Percentiles rank a stretch among this genome's conserved stretches.
These are phyloP conservation scores for Penium margaritaceum DNA, from an alignment of 139 green algal genomes.

Conservation along the genomic window DNA sequence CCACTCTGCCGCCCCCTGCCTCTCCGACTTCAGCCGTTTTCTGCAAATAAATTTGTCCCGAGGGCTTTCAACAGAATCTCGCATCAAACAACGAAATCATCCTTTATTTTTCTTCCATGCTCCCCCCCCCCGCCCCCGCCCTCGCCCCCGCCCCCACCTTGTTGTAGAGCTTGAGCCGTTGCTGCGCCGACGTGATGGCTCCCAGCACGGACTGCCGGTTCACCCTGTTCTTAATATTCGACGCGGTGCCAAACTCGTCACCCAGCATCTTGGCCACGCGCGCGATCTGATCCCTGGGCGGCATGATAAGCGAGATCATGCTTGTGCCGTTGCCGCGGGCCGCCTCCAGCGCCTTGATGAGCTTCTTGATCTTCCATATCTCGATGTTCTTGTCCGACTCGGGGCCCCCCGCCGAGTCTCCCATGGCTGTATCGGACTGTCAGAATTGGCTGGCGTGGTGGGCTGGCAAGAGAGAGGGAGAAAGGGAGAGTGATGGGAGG, in stretches of 20 bases:
- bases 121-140: too few species aligned
- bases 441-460: too few species aligned
- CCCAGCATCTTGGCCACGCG: constrained; percentile 91
- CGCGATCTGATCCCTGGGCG: constrained; percentile 90
- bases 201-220: constrained; percentile 92
- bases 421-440: not conserved
- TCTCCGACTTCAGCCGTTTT: too few species aligned
- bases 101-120: too few species aligned
- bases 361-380: constrained; percentile 58
- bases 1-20: too few species aligned
- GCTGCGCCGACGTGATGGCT: constrained; percentile 94
- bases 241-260: constrained; percentile 95
- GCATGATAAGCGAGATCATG: constrained; percentile 98
- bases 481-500: too few species aligned
- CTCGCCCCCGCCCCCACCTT: too few species aligned
- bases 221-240: constrained; percentile 98
- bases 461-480: too few species aligned
- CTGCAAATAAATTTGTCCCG: too few species aligned
- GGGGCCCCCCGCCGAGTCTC: not conserved
- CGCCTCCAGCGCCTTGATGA: constrained; percentile 52
- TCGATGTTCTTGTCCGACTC: constrained; percentile 54
- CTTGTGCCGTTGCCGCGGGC: constrained; percentile 84
- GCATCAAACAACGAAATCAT: too few species aligned
- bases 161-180: constrained; percentile 50
- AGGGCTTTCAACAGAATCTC: too few species aligned